Base-by-base conservation (phyloP, 495 filamentous ascomycete species). In the Podospora tetraspora region DNA sequence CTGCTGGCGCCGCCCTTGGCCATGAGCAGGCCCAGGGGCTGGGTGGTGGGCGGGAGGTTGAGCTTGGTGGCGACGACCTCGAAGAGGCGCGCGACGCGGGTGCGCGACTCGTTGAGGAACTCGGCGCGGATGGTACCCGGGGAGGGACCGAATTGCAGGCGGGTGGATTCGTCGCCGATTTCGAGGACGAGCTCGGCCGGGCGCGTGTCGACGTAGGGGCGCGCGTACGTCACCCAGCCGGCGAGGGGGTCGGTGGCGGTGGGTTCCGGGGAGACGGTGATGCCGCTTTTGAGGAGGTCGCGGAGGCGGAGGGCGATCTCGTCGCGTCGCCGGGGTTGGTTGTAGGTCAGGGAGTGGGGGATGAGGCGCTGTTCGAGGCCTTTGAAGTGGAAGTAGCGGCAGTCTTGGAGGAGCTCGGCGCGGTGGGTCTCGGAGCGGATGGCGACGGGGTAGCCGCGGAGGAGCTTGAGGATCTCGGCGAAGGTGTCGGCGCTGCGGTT, bases 321-420 rank as follows among this genome's bases (percentile, higher is more conserved):
- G 0, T 88, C 83, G 21, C 83, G 81, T 11, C 83, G 79, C 3
- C 88, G 84, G 25, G 84, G 78, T 30, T 89, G 86, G 69, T 97
- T 97, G 79, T 87, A 92, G 61, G 84, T 86, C 62, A 96, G 91
- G 30, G 86, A 77, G 73, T 94, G 90, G 1, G 91, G 86, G 57
- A 97, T 92, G 12, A 99, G 80, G 65, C 87, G 88, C 78, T 99
- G 94, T 77, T 97, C 95, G 0, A 97, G 76, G 0, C 93, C 93
- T 71, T 93, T 93, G 63, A 99, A 88, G 74, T 96, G 91, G 77
- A 93, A 97, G 71, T 97, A 99, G 56, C 91, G 89, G 75, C 91
- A 96, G 76, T 99, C 94, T 21, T 91, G 84, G 0, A 99, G 82
- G 1, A 99, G 84, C 65, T 90, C 87, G 9, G 85, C 84, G 13